Conservation (phyloP, 495 filamentous ascomycete genomes). For the Immersiella caudata region DNA sequence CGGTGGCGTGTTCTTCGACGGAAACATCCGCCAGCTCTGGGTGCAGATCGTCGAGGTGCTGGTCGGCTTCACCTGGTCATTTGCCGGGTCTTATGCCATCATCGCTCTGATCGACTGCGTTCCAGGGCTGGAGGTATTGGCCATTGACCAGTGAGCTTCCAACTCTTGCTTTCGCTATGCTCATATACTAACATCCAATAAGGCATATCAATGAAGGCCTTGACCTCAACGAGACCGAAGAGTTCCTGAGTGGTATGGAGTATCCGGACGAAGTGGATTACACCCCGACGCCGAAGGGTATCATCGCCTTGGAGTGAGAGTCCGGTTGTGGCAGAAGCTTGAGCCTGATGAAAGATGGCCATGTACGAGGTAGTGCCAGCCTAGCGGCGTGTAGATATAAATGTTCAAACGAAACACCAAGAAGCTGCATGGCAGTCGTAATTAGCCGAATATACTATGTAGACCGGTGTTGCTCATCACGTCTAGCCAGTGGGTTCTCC, state of each 20-base stretch:
- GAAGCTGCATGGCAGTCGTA: neutral
- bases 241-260: constrained; percentile 27
- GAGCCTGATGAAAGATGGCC: neutral
- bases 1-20: constrained; percentile 34
- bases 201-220: constrained; percentile 35
- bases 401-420: neutral
- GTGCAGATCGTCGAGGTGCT: constrained; percentile 35
- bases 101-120: constrained; percentile 36
- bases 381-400: neutral
- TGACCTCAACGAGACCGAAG: constrained; percentile 35
- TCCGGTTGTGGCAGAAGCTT: neutral
- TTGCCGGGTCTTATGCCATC: constrained; percentile 32
- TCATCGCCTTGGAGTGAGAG: constrained; percentile 25
- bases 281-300: constrained; percentile 29
- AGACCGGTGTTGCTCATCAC: constrained; percentile 39
- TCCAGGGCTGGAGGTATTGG: constrained; percentile 35
- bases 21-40: constrained; percentile 29
- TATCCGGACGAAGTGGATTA: constrained; percentile 34
- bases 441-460: constrained; percentile 39
- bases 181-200: constrained; percentile 18
- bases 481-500: constrained; percentile 40
- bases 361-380: neutral
- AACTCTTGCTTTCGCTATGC: neutral
- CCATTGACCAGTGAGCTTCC: constrained; percentile 32
- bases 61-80: constrained; percentile 33